Percentiles rank a stretch among this genome's conserved stretches.
Conservation (phyloP, 306 rosid species). For the Cicer arietinum region DNA sequence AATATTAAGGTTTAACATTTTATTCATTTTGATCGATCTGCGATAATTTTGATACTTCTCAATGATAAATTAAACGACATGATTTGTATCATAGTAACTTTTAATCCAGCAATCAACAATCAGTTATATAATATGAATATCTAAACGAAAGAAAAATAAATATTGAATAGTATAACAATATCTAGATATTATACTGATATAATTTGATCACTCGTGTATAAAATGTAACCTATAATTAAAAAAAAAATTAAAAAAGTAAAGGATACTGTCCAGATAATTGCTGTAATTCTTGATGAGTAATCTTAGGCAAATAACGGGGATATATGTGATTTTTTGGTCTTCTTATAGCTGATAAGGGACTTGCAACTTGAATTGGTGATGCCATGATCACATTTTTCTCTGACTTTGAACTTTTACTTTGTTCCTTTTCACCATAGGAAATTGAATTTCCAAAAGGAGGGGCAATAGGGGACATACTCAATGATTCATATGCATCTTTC, state of each 20-base stretch:
- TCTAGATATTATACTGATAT: background rate
- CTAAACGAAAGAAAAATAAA: no score
- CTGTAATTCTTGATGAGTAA: constrained; percentile 89
- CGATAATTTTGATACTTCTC: no score
- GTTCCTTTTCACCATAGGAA: constrained; percentile 69
- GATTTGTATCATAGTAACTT: no score
- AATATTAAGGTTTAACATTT: no score
- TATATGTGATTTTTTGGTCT: constrained; percentile 86
- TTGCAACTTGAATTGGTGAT: constrained; percentile 83
- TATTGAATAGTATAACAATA: background rate
- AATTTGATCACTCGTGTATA: background rate
- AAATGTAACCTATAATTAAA: constrained; percentile 10
- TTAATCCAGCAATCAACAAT: no score
- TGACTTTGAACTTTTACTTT: constrained; percentile 57
- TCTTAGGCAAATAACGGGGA: constrained; percentile 95
- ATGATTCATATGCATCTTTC: constrained; percentile 65
- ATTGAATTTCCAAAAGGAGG: constrained; percentile 63
- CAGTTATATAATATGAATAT: no score
- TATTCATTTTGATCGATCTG: no score
- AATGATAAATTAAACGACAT: no score
- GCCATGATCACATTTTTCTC: constrained; percentile 64
- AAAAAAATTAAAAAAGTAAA: constrained; percentile 34
- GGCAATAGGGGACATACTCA: constrained; percentile 69
- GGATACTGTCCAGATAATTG: constrained; percentile 99
- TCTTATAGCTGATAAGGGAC: constrained; percentile 96